Conservation (phyloP, 2,329 filamentous ascomycete species). For the Cordyceps militaris region DNA sequence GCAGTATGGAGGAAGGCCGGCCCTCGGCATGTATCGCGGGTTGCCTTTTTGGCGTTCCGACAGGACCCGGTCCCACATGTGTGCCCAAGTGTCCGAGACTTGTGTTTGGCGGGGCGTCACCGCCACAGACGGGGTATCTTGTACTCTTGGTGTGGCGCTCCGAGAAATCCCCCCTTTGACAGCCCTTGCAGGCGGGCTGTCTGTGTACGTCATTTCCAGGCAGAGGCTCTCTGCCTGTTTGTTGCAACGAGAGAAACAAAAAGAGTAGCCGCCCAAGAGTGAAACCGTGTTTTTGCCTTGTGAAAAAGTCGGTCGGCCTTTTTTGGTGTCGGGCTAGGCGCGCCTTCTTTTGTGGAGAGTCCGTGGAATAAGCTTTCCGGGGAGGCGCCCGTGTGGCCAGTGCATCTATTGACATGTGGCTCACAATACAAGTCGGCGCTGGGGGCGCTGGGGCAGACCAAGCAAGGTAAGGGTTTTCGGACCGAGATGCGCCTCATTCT, state of each 20-base stretch:
- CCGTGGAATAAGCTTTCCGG: background rate
- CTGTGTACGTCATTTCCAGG: background rate
- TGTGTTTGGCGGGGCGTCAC: background rate
- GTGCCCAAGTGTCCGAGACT: background rate
- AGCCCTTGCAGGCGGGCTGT: background rate
- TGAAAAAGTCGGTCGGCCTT: background rate
- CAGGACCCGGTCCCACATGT: slow-evolving; percentile 9
- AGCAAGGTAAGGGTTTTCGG: background rate
- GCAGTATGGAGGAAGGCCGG: background rate
- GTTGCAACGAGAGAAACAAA: background rate
- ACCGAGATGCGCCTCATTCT: background rate
- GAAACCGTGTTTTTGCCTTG: background rate
- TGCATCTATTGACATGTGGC: background rate
- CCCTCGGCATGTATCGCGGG: background rate
- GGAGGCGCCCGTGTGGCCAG: background rate
- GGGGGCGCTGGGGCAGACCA: background rate
- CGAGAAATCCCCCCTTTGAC: background rate
- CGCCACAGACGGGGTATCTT: background rate
- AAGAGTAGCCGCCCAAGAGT: background rate
- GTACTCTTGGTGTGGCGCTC: background rate
- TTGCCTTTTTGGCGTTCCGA: slow-evolving; percentile 7
- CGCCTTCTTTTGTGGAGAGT: background rate
- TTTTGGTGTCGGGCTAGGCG: background rate
- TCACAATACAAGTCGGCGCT: background rate
- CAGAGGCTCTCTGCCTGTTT: background rate